These are phyloP conservation scores for Cochlearia excelsa DNA, from an alignment of 345 rosid species.

Conservation along the genomic window DNA sequence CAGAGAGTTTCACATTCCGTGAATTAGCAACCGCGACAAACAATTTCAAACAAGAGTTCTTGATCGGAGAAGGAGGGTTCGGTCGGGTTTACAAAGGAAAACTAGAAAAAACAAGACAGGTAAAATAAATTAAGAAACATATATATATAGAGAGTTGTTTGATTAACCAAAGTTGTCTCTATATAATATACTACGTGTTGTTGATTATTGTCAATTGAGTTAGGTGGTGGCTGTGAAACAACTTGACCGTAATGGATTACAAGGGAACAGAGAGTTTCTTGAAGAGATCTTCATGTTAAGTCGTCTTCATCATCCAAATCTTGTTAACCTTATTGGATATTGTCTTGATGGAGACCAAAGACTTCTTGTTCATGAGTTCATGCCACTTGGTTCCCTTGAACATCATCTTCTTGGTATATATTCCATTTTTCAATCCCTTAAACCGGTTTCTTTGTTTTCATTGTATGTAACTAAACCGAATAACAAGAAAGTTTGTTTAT, in stretches of 20 bases:
- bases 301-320: too few relatives aligned
- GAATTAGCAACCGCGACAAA: conserved; percentile 76
- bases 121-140: conserved; percentile 27
- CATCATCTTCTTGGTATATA: too few relatives aligned
- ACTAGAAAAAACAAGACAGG: conserved; percentile 65
- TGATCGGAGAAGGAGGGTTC: conserved; percentile 92
- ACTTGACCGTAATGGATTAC: too few relatives aligned
- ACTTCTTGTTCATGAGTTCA: conserved; percentile 82
- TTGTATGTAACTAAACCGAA: too few relatives aligned
- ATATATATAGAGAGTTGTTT: neutral
- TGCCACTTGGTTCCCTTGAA: too few relatives aligned
- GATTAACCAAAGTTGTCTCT: neutral
- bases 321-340: conserved; percentile 79
- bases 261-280: too few relatives aligned
- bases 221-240: too few relatives aligned
- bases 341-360: conserved; percentile 94
- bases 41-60: conserved; percentile 70
- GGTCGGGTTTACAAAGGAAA: too few relatives aligned
- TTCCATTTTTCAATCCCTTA: conserved; percentile 5
- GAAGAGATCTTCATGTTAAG: too few relatives aligned
- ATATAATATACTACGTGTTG: too few relatives aligned
- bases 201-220: conserved; percentile 19
- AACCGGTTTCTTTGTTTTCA: neutral
- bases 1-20: conserved; percentile 68
- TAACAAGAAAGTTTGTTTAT: too few relatives aligned